Evolutionary conservation across 2,329 filamentous ascomycete species (phyloP).

Genomic region (Ophiocordyceps camponoti-saundersi): DNA sequence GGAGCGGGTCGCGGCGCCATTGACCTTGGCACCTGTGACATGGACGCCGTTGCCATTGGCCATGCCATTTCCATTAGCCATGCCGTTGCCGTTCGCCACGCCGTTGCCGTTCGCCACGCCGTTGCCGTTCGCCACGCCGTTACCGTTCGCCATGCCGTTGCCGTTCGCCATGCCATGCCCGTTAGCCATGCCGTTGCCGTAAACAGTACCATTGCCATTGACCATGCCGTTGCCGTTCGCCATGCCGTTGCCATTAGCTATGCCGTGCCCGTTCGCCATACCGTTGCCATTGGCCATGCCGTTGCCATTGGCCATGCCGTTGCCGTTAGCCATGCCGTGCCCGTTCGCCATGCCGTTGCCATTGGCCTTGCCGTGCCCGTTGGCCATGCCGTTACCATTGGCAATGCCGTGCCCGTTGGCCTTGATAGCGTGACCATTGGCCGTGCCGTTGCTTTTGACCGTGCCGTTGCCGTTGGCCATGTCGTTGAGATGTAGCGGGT

Average conservation of each 20-base stretch:
- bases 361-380: background rate
- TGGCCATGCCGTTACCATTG: conserved; percentile 8
- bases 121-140: conserved; percentile 30
- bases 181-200: background rate
- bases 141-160: conserved; percentile 17
- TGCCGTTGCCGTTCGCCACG: conserved; percentile 24
- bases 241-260: conserved; percentile 31
- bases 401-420: conserved; percentile 35
- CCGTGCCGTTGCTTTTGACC: conserved; percentile 33
- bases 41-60: conserved; percentile 15
- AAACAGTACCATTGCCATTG: background rate
- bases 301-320: conserved; percentile 21
- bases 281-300: conserved; percentile 27
- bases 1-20: background rate
- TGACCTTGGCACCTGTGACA: background rate
- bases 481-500: conserved; percentile 56
- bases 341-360: background rate
- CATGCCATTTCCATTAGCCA: conserved; percentile 31
- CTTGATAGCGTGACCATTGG: conserved; percentile 12
- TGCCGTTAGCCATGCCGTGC: conserved; percentile 18
- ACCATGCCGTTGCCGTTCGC: conserved; percentile 15
- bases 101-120: conserved; percentile 20
- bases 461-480: conserved; percentile 23
- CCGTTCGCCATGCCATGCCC: conserved; percentile 18
- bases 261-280: conserved; percentile 25